A percentile compares a stretch with the other conserved stretches of the same genome.
Conservation (phyloP, 768 basidiomycete genomes). For the Macrolepiota dolichaula region DNA sequence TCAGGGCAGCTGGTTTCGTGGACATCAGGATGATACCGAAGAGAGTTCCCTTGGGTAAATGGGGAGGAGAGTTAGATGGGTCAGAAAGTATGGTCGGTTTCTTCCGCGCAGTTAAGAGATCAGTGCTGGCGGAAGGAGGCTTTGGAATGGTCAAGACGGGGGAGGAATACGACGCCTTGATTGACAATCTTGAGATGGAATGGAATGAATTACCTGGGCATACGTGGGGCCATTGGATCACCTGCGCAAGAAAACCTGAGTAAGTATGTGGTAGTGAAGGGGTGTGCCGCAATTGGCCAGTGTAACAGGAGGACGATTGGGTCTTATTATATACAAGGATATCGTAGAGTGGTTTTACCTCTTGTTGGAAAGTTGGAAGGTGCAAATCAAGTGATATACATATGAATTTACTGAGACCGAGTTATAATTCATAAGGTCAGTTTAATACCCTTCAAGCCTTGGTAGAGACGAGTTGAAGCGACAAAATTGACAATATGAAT, state of each 20-base stretch:
- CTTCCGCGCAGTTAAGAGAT: background rate
- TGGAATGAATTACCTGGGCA: background rate
- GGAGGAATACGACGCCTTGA: conserved; percentile 10
- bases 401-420: no score
- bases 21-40: background rate
- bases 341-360: no score
- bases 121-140: conserved; percentile 8
- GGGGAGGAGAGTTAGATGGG: background rate
- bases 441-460: no score
- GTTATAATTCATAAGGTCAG: no score
- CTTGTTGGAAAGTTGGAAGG: no score
- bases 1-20: background rate
- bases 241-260: background rate
- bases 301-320: no score
- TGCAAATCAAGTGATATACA: no score
- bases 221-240: background rate
- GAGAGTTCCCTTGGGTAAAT: background rate
- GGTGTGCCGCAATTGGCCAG: no score
- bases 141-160: conserved; percentile 5
- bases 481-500: no score
- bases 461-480: no score
- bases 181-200: conserved; percentile 1
- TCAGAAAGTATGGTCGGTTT: background rate
- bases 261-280: no score
- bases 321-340: no score